Conservation (phyloP, 306 rosid species). For the Astragalus membranaceus region DNA sequence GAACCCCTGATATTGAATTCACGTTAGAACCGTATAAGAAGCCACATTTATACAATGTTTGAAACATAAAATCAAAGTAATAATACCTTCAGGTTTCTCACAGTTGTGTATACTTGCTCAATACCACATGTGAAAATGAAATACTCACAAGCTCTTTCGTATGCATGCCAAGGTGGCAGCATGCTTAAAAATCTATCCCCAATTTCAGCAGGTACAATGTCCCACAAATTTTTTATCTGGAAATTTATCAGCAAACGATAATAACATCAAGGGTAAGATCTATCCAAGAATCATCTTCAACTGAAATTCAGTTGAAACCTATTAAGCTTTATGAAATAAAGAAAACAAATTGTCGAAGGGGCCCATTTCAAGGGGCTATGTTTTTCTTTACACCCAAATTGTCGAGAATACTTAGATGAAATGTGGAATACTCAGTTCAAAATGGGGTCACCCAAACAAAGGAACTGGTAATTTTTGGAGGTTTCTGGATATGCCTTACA, state of each 20-base stretch:
- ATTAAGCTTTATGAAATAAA: neutral
- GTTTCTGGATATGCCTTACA: neutral
- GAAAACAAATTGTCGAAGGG: no score
- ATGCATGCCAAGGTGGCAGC: slow-evolving; percentile 99
- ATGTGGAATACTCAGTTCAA: neutral
- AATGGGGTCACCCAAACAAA: neutral
- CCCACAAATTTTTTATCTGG: slow-evolving; percentile 69
- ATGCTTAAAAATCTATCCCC: slow-evolving; percentile 95
- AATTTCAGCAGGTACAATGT: slow-evolving; percentile 61
- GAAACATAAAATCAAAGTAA: slow-evolving; percentile 11
- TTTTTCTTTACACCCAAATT: neutral
- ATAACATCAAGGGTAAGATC: neutral
- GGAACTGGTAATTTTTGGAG: neutral
- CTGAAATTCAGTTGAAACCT: slow-evolving; percentile 10
- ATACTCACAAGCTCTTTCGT: slow-evolving; percentile 88
- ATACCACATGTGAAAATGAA: slow-evolving; percentile 64
- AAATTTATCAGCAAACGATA: slow-evolving; percentile 19
- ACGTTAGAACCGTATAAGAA: neutral
- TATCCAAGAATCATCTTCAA: slow-evolving; percentile 10
- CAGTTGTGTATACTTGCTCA: slow-evolving; percentile 79
- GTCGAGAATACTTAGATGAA: neutral
- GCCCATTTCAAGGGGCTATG: neutral
- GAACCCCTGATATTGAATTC: neutral
- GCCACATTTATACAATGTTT: neutral
- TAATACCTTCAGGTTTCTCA: slow-evolving; percentile 79